Conservation (phyloP, 805 yeast species). For the Candida succiphila region DNA sequence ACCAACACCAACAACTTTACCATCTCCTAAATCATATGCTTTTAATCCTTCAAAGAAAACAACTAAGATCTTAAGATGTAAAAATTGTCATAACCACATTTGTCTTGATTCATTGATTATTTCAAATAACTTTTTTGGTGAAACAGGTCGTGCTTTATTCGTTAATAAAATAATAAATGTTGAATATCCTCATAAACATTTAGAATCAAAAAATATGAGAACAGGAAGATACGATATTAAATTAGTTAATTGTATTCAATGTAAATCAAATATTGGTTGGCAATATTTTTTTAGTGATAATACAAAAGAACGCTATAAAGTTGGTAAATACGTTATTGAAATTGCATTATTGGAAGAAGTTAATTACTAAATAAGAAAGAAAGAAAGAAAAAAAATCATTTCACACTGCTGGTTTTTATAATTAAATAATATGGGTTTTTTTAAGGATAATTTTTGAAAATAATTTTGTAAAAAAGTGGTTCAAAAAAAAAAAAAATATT, state of each 20-base stretch:
- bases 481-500: background rate
- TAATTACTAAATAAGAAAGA: constrained; percentile 3
- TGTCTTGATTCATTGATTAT: constrained; percentile 17
- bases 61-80: constrained; percentile 18
- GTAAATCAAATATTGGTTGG: constrained; percentile 22
- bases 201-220: constrained; percentile 18
- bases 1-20: background rate
- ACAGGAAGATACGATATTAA: constrained; percentile 24
- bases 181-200: constrained; percentile 5
- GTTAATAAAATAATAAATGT: constrained; percentile 22
- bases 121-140: constrained; percentile 24
- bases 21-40: constrained; percentile 4
- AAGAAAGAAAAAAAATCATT: background rate
- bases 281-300: constrained; percentile 21
- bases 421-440: background rate
- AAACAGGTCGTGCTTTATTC: constrained; percentile 22
- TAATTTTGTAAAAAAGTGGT: too few relatives aligned
- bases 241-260: constrained; percentile 20
- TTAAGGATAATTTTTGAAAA: too few relatives aligned
- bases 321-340: constrained; percentile 25
- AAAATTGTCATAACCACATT: constrained; percentile 23
- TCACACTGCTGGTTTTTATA: background rate
- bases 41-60: background rate
- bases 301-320: constrained; percentile 20
- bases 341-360: constrained; percentile 15